These are phyloP conservation scores for Endogone sp. DNA, from an alignment of 192 early-diverging fungal species.

Conservation along the genomic window DNA sequence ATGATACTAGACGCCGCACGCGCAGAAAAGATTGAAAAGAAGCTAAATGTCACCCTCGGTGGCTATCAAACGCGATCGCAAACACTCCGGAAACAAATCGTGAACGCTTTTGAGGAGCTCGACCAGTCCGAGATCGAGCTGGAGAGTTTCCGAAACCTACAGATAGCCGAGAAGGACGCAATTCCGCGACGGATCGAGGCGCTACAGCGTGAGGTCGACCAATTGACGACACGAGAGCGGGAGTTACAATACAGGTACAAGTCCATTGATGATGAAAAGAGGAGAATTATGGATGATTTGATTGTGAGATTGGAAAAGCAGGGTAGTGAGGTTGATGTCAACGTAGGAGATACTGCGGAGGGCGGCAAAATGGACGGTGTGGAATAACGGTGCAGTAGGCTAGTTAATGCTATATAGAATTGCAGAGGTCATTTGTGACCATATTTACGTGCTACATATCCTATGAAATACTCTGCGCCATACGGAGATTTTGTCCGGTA, in stretches of 20 bases:
- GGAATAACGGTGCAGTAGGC: too few relatives aligned
- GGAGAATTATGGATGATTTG: slow-evolving; percentile 22
- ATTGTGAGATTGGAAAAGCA: too few relatives aligned
- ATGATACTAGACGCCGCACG: slow-evolving; percentile 73
- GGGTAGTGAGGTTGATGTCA: too few relatives aligned
- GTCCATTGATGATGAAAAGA: slow-evolving; percentile 48
- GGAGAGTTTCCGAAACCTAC: slow-evolving; percentile 54
- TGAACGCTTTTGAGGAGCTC: slow-evolving; percentile 50
- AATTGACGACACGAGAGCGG: slow-evolving; percentile 43
- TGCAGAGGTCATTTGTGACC: too few relatives aligned
- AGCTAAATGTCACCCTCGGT: slow-evolving; percentile 71
- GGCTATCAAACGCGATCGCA: slow-evolving; percentile 77
- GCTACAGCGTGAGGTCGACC: slow-evolving; percentile 47
- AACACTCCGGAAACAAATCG: slow-evolving; percentile 58
- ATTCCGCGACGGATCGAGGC: slow-evolving; percentile 55
- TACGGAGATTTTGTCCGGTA: too few relatives aligned
- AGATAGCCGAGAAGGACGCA: slow-evolving; percentile 52
- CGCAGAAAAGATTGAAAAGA: slow-evolving; percentile 86
- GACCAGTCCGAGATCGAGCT: slow-evolving; percentile 56
- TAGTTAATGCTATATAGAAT: too few relatives aligned
- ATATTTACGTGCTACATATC: too few relatives aligned
- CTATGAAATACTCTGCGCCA: too few relatives aligned
- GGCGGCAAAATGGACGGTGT: too few relatives aligned
- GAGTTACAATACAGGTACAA: slow-evolving; percentile 68
- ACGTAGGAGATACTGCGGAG: too few relatives aligned